Base-by-base conservation (phyloP, 345 rosid species). In the Hypericum androsaemum region DNA sequence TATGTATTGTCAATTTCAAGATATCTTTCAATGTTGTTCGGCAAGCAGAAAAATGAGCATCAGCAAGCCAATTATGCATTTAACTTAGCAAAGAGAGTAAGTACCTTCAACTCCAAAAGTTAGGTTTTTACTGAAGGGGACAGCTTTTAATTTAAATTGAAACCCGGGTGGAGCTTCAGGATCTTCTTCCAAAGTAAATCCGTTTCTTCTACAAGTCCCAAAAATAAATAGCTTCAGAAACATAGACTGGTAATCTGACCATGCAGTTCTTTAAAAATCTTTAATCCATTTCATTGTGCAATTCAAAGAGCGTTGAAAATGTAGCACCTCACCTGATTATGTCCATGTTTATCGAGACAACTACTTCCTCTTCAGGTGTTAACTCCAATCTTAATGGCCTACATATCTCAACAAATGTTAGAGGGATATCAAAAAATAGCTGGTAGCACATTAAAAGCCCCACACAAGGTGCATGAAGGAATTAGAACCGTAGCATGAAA, bases 61-160 rank as follows among this genome's bases (percentile, higher is more conserved):
- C 32, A 22, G 32, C 32, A 22, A 22, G 4, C 32, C 32, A 1
- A 1, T 1, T 22, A 22, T 22, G 32, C 32, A 22, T n/a, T n/a
- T n/a, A n/a, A n/a, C 32, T 22, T 22, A 4, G 32, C 32, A 22
- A 22, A 22, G 32, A 22, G 32, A 22, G 32, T 22, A 22, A 22
- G 4, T 74, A 88, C 98, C 98, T 85, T 81, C 95, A 11, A 73
- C 79, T 53, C 98, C 98, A 71, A 92, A 92, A 64, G 87, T 88
- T 69, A 85, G 80, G 63, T 78, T 92, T 74, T 92, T 85, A 72
- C 97, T 92, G 71, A 88, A 88, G 49, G 95, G 98, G 60, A 92
- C 75, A 6, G 94, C 84, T 72, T 79, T 78, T 43, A 92, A 44
- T 66, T 70, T 81, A 72, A 80, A 88, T 50, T 62, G 95, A 47